Evolutionary conservation across 2,329 filamentous ascomycete genomes (phyloP).

Genomic region (Pseudogymnoascus verrucosus): DNA sequence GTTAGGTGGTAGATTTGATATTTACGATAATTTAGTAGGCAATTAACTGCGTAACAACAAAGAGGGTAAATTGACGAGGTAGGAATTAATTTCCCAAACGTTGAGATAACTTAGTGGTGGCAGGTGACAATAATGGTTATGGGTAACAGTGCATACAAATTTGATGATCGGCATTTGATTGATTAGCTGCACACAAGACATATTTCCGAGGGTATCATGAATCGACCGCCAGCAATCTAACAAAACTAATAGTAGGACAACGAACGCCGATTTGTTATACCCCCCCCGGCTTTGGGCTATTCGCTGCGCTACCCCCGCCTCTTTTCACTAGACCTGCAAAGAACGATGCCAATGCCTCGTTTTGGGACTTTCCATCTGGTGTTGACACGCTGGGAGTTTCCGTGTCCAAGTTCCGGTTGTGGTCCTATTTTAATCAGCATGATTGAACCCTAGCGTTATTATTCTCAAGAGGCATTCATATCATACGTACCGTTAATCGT

Average conservation of each 20-base stretch:
- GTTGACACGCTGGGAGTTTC: conserved; percentile 27
- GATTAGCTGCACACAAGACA: neutral
- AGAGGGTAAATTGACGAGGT: neutral
- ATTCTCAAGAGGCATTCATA: neutral
- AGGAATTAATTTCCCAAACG: neutral
- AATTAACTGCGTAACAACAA: neutral
- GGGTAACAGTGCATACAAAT: neutral
- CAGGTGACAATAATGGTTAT: neutral
- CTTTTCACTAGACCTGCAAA: conserved; percentile 52
- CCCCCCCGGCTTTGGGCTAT: conserved; percentile 24
- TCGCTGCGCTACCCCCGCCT: conserved; percentile 26
- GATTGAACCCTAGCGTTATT: conserved; percentile 1
- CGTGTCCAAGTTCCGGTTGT: conserved; percentile 27
- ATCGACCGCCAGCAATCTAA: neutral
- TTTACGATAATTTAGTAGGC: too few species aligned
- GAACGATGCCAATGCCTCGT: conserved; percentile 51
- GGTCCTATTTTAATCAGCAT: conserved; percentile 8
- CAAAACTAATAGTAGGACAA: neutral
- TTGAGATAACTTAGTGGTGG: neutral
- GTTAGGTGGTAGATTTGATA: too few species aligned
- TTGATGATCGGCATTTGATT: neutral
- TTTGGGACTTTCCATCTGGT: conserved; percentile 42
- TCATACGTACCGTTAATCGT: conserved; percentile 61
- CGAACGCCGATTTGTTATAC: neutral
- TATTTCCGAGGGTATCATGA: neutral